Percentiles rank a stretch among this genome's conserved stretches.
Conservation (phyloP, 2,329 filamentous ascomycete genomes). For the Penicillium palitans region DNA sequence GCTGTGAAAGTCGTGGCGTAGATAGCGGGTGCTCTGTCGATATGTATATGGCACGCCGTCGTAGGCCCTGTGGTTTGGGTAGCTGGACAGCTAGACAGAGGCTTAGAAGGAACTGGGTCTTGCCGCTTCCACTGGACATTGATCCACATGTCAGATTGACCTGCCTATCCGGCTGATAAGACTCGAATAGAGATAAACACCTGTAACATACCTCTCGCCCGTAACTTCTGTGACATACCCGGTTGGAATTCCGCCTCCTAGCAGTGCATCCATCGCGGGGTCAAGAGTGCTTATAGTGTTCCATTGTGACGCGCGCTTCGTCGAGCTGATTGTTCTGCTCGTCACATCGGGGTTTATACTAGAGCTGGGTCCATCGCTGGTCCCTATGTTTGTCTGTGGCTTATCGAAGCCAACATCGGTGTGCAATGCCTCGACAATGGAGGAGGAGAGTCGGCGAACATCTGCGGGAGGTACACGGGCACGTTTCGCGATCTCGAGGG, state of each 20-base stretch:
- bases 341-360: slow-evolving; percentile 24
- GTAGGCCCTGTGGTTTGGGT: slow-evolving; percentile 68
- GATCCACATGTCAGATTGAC: slow-evolving; percentile 10
- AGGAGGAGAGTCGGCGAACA: slow-evolving; percentile 69
- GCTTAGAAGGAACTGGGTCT: slow-evolving; percentile 88
- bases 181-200: slow-evolving; percentile 13
- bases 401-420: slow-evolving; percentile 55
- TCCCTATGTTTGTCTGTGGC: slow-evolving; percentile 6
- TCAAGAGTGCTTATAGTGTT: slow-evolving; percentile 78
- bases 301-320: slow-evolving; percentile 46
- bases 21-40: slow-evolving; percentile 86
- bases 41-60: slow-evolving; percentile 81
- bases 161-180: neutral
- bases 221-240: slow-evolving; percentile 86
- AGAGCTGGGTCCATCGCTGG: slow-evolving; percentile 21
- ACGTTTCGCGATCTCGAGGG: slow-evolving; percentile 79
- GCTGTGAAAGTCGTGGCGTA: slow-evolving; percentile 76
- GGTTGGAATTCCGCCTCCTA: slow-evolving; percentile 77
- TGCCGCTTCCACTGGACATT: slow-evolving; percentile 72
- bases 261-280: slow-evolving; percentile 64
- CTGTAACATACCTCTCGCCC: slow-evolving; percentile 69
- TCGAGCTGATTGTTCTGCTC: slow-evolving; percentile 26
- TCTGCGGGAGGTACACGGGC: slow-evolving; percentile 79
- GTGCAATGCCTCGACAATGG: slow-evolving; percentile 67
- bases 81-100: slow-evolving; percentile 84